Conservation (phyloP, 257 asterid species). For the Petunia secreta region DNA sequence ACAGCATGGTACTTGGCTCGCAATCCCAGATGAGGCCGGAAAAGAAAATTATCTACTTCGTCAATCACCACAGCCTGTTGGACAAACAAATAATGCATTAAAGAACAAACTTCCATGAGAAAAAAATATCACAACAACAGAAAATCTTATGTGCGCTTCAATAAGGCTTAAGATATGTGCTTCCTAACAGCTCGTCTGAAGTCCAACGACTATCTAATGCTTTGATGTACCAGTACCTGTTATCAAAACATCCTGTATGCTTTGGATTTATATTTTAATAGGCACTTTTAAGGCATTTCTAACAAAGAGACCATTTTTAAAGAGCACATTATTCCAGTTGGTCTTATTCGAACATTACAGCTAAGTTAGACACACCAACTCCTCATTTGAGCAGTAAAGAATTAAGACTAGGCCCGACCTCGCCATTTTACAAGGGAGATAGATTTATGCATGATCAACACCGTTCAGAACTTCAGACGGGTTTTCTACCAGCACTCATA, state of each 20-base stretch:
- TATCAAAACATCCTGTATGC: not conserved
- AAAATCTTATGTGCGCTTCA: not conserved
- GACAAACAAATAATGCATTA: constrained; percentile 10
- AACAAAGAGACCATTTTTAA: not conserved
- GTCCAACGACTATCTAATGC: not conserved
- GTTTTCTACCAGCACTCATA: not conserved
- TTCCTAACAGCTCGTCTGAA: not conserved
- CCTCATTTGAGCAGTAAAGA: not conserved
- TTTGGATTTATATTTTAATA: not conserved
- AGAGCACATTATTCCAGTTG: constrained; percentile 9
- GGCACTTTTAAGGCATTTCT: constrained; percentile 3
- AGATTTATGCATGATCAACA: constrained; percentile 18
- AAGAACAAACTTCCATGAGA: constrained; percentile 4
- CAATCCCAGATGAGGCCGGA: constrained; percentile 89
- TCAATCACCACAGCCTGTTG: constrained; percentile 88
- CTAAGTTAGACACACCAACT: not conserved
- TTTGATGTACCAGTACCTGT: not conserved
- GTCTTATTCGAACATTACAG: not conserved
- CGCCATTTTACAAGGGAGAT: not conserved
- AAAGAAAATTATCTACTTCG: constrained; percentile 92
- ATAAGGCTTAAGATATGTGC: not conserved
- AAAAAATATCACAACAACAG: not conserved
- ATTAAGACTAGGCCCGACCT: not conserved
- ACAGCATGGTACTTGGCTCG: constrained; percentile 94
- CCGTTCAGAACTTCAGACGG: not conserved